Evolutionary conservation across 176 grass and related monocot species (phyloP).

Genomic region (Eleusine coracana): DNA sequence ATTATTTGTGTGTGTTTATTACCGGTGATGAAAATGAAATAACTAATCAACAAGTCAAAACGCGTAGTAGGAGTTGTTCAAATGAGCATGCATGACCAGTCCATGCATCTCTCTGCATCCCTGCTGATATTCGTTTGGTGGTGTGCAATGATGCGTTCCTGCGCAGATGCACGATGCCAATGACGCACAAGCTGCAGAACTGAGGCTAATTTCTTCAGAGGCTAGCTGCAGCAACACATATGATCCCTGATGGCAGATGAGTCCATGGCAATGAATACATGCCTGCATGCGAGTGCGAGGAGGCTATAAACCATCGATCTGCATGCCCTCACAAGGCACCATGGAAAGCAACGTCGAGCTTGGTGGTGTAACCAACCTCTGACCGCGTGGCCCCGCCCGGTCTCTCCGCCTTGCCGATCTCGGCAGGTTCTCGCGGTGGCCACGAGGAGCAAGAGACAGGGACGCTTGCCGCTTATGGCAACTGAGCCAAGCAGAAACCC

Average conservation of each 20-base stretch:
- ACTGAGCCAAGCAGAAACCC: slow-evolving; percentile 45
- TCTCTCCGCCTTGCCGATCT: slow-evolving; percentile 41
- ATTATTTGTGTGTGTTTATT: background rate
- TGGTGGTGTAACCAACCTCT: slow-evolving; percentile 47
- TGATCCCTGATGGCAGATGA: background rate
- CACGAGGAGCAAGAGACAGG: slow-evolving; percentile 30
- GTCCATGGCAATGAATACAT: background rate
- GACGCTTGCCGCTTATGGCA: slow-evolving; percentile 38
- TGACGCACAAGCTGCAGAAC: slow-evolving; percentile 29
- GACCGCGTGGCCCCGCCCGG: slow-evolving; percentile 35
- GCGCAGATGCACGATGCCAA: slow-evolving; percentile 35
- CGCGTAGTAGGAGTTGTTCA: background rate
- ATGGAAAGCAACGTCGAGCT: slow-evolving; percentile 47
- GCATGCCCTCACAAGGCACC: slow-evolving; percentile 51
- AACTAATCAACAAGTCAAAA: background rate
- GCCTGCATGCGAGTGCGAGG: background rate
- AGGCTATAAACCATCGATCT: background rate
- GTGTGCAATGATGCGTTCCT: slow-evolving; percentile 48
- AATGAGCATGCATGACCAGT: slow-evolving; percentile 7
- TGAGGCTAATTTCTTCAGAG: background rate
- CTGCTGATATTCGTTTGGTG: background rate
- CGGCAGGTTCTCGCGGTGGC: slow-evolving; percentile 29
- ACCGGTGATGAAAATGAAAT: background rate
- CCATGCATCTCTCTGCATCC: background rate
- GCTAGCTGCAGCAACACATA: background rate